Base-by-base conservation (phyloP, 2,329 filamentous ascomycete species). In the Colletotrichum brevisporum region DNA sequence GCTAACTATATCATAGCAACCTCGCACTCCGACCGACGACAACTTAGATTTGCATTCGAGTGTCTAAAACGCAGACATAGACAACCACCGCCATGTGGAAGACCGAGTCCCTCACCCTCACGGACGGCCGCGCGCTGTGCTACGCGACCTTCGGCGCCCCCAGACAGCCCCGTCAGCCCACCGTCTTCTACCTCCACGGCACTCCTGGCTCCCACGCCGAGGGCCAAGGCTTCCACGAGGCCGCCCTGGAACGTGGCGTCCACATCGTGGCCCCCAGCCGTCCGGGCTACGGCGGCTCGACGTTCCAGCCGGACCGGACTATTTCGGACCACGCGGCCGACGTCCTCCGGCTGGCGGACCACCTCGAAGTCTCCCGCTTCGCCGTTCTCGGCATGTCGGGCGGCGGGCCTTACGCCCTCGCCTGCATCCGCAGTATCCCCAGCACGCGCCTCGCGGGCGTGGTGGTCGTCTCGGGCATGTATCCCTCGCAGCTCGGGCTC, bases 151-250 rank as follows among this genome's bases (percentile, higher is more conserved):
- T 50, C 45, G 4, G 56, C 26, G 6, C 5, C 27, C 6, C 56
- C 27, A 10, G 47, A 16, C 27, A 21, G 13, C n/a, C 24, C 18
- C 15, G 15, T 8, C 61, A 31, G 27, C 27, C 52, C 3, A 31
- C 18, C 27, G 39, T 68, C 5, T 54, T 68, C n/a, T 68, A 78
- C 71, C 81, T 84, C 67, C 83, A 84, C 71, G 82, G 82, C 12
- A 82, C 78, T 63, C 82, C 82, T 0, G 76, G 77, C 0, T 82
- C 78, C 6, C 81, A 81, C n/a, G 73, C 82, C 21, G 82, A 84
- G 66, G 78, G 73, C 12, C 62, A 60, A 9, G 66, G 67, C 8
- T 55, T 77, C 18, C 72, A 79, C 45, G 62, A 70, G 2, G 50
- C 74, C 8, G 78, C 77, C 18, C 70, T 67, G 5, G 70, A 71